Evolutionary conservation across 108 stramenopile species (phyloP).

Genomic region (Nitzschia sp.): DNA sequence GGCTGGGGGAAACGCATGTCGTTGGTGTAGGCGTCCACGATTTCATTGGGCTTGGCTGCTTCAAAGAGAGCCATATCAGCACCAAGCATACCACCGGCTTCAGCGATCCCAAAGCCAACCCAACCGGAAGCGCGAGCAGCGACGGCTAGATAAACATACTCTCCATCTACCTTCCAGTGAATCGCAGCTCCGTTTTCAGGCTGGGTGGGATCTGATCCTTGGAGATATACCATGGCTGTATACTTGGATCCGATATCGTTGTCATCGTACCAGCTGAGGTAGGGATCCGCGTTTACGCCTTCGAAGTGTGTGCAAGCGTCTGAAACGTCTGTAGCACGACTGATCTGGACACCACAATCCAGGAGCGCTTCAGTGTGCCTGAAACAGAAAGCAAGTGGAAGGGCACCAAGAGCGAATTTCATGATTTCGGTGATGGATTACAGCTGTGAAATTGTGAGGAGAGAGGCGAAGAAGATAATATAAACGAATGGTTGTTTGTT

Average conservation of each 20-base stretch:
- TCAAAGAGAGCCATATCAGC: conserved; percentile 41
- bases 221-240: neutral
- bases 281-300: neutral
- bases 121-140: conserved; percentile 48
- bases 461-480: too few relatives aligned
- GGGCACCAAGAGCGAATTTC: neutral
- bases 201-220: conserved; percentile 7
- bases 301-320: conserved; percentile 8
- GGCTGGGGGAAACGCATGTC: conserved; percentile 17
- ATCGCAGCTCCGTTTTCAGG: conserved; percentile 37
- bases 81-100: conserved; percentile 47
- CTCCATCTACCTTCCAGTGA: conserved; percentile 41
- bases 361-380: neutral
- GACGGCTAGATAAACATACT: conserved; percentile 30
- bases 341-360: neutral
- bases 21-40: conserved; percentile 49
- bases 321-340: neutral
- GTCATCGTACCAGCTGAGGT: conserved; percentile 8
- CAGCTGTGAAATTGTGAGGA: too few relatives aligned
- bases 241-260: conserved; percentile 1
- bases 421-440: too few relatives aligned
- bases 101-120: conserved; percentile 48
- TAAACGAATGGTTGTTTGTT: too few relatives aligned
- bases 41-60: conserved; percentile 20
- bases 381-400: neutral